phyloP scores from a whole-genome alignment of 1,284 basidiomycete species.

The Marasmius tenuissimus region DNA sequence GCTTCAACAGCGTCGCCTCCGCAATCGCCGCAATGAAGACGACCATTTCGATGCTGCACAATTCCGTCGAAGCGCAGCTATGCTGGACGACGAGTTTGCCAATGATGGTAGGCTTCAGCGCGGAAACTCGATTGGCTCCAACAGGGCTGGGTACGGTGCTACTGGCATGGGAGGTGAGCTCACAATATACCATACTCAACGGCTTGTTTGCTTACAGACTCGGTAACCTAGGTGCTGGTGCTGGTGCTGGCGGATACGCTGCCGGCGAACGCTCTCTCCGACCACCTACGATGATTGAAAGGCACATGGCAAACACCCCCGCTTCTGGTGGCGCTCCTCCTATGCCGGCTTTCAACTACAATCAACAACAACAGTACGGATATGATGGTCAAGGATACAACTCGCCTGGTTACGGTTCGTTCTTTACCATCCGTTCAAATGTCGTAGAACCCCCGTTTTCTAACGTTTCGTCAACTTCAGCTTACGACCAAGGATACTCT shows the following conservation, averaged over 20 bases:
- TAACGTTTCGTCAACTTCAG: background rate
- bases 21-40: background rate
- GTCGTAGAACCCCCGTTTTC: background rate
- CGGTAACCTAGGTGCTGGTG: background rate
- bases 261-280: slow-evolving; percentile 5
- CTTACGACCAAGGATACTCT: background rate
- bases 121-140: background rate
- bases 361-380: slow-evolving; percentile 1
- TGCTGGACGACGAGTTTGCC: background rate
- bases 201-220: no score
- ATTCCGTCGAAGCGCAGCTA: background rate
- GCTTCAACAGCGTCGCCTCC: background rate
- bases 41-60: slow-evolving; percentile 1
- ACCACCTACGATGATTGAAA: slow-evolving; percentile 24
- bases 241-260: background rate
- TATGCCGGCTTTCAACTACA: slow-evolving; percentile 12
- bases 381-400: slow-evolving; percentile 5
- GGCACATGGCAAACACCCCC: slow-evolving; percentile 24
- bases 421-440: background rate
- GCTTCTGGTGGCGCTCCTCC: slow-evolving; percentile 18
- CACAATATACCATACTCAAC: background rate
- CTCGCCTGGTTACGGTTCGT: background rate
- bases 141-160: background rate
- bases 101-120: background rate
- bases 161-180: background rate